A percentile compares a stretch with the other conserved stretches of the same genome.
phyloP scores from a whole-genome alignment of 2,329 filamentous ascomycete genomes.

The Cyphellophora europaea region DNA sequence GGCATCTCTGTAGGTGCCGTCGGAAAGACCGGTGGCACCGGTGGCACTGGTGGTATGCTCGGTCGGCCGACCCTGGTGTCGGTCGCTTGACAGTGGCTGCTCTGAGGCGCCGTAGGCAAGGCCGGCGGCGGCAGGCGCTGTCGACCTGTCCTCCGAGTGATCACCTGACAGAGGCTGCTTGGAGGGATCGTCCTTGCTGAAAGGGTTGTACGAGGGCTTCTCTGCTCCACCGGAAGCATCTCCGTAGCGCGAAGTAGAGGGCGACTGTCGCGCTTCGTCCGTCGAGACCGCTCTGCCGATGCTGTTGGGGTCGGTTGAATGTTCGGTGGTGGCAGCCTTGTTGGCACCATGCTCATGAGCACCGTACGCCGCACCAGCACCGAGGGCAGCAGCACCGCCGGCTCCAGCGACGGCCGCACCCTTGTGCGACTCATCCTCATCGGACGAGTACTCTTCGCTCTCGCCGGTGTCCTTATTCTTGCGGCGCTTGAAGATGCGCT shows the following conservation, averaged over 20 bases:
- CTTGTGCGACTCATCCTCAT: conserved; percentile 12
- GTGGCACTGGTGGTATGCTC: too few species aligned
- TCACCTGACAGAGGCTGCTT: too few species aligned
- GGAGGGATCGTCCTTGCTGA: conserved; percentile 10
- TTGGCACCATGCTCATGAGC: background rate
- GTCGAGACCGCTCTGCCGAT: background rate
- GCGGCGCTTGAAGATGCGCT: conserved; percentile 18
- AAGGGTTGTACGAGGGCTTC: conserved; percentile 15
- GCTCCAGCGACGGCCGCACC: conserved; percentile 5
- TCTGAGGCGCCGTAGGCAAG: too few species aligned
- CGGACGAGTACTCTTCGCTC: conserved; percentile 16
- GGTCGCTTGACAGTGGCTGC: too few species aligned
- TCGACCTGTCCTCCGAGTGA: too few species aligned
- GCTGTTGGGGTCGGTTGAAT: background rate
- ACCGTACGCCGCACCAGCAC: background rate
- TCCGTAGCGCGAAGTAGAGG: conserved; percentile 4
- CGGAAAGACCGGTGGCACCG: too few species aligned
- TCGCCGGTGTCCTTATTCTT: conserved; percentile 19
- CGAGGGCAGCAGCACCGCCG: conserved; percentile 1
- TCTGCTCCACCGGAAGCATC: conserved; percentile 7
- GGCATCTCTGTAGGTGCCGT: too few species aligned
- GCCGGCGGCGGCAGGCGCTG: too few species aligned
- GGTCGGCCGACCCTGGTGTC: too few species aligned
- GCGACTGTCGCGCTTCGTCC: background rate
- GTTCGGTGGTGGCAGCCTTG: too few species aligned